Base-by-base conservation (phyloP, 2,329 filamentous ascomycete genomes). In the Penicillium sp. region DNA sequence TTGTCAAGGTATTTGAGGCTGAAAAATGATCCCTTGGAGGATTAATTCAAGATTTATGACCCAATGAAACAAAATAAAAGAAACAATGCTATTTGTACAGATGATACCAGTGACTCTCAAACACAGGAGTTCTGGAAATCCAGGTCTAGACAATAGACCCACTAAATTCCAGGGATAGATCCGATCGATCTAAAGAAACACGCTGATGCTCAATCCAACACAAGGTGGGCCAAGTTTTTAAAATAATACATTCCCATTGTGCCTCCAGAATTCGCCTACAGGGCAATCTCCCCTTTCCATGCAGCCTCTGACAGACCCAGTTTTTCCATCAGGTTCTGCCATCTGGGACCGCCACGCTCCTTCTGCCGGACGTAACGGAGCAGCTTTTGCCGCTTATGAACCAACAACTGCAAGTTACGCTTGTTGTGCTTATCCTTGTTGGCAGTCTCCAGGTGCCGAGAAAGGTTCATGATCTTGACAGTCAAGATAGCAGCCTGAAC, bases 401-500 rank as follows among this genome's bases (percentile, higher is more conserved):
- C 88, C 69, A 99, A 79, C 58, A 96, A 67, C 62, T 91, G 82
- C 72, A 99, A 70, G 75, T 96, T 96, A 57, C 92, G 83, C 84
- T 95, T 96, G 78, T 97, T 97, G 72, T 91, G 85, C 80, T 95
- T 96, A 72, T 99, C 94, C 72, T 88, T 91, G 73, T 89, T 90
- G 64, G 85, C 83, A 41, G 79, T 81, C 68, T 88, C 82, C 49
- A 96, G 75, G 62, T 88, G 86, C 63, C 89, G 82, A 15, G 89
- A 87, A 48, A 99, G 74, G 23, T 88, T 86, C 60, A 90, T 82
- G 71, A 99, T 99, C 82, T 97, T 97, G 54, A 91, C 85, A 3
- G 94, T 99, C 72, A 99, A 75, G 65, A 99, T 95, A 44, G 92
- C 92, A 63, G 95, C 91, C 79, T 99, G 94, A n/a, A 99, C 95